Base-by-base conservation (phyloP, 768 basidiomycete species). In the Suillus bovinus region DNA sequence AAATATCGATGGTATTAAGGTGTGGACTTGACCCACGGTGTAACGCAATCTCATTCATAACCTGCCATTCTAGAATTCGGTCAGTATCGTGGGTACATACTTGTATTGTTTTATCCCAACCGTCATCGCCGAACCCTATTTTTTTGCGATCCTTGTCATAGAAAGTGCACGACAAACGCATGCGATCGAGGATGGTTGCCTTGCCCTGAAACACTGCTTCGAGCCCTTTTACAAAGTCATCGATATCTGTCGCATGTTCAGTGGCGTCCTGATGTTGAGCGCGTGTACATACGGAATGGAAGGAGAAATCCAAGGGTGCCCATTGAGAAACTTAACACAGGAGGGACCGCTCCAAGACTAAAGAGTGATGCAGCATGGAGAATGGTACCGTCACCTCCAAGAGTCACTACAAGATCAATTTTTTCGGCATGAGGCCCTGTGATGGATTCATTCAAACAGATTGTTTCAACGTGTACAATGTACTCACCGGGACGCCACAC, bases 331-430 rank as follows among this genome's bases (percentile, higher is more conserved):
- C 83, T 83, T 38, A 85, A 71, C 0, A 89, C 94, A 0, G 96
- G 96, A 5, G 96, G 96, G 9, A 97, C 94, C 24, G 91, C 91
- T n/a, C 91, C 93, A 4, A 86, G 80, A 67, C 88, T 91, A 74
- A 98, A 98, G 10, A 98, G 78, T 8, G 93, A 93, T 1, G 95
- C 95, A 0, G 94, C 93, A 71, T 96, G 94, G 1, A 98, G 82
- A 55, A 97, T 95, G 6, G 96, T 97, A 10, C 96, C 96, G 71
- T 98, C 96, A 38, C 96, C 96, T 50, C 96, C 96, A 1, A 98
- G 77, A 0, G 96, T 96, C 31, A 97, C 86, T 22, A 97, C 89
- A 10, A 98, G 79, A 72, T 94, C 91, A 62, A 96, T 91, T 60
- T 82, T 82, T 66, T 86, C 79, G 4, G 87, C 78, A 55, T 77